phyloP scores from a whole-genome alignment of 192 early-diverging fungal genomes.

The Funneliformis mosseae region DNA sequence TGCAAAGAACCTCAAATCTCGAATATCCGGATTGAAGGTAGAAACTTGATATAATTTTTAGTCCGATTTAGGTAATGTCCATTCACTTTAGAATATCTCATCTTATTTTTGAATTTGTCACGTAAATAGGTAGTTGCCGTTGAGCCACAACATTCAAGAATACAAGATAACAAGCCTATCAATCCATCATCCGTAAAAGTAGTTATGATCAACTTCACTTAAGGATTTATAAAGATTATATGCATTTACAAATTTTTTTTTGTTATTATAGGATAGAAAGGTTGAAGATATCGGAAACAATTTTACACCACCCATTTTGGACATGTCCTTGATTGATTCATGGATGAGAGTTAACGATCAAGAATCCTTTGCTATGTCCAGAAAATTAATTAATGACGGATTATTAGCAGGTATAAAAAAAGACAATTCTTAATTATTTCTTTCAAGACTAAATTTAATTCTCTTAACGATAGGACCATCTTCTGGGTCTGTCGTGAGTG shows the following conservation, averaged over 20 bases:
- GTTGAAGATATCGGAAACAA: slow-evolving; percentile 74
- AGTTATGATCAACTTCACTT: not conserved
- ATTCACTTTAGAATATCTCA: not conserved
- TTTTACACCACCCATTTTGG: slow-evolving; percentile 60
- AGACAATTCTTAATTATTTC: not conserved
- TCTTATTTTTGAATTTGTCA: not conserved
- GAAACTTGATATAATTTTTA: not conserved
- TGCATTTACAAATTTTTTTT: not conserved
- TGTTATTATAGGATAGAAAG: slow-evolving; percentile 54
- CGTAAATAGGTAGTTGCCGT: slow-evolving; percentile 60
- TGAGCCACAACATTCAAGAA: slow-evolving; percentile 66
- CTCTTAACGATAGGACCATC: slow-evolving; percentile 52
- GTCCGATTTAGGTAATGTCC: not conserved
- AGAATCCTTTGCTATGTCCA: slow-evolving; percentile 70
- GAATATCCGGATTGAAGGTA: slow-evolving; percentile 55
- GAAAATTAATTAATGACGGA: slow-evolving; percentile 65
- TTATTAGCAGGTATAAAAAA: slow-evolving; percentile 50
- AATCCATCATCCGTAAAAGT: slow-evolving; percentile 37
- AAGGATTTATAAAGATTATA: not conserved
- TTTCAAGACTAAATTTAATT: not conserved
- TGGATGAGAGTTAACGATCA: slow-evolving; percentile 73
- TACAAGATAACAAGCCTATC: slow-evolving; percentile 43
- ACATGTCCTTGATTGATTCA: slow-evolving; percentile 53
- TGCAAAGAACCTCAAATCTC: slow-evolving; percentile 54
- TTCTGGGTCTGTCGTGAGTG: slow-evolving; percentile 67